phyloP scores from a whole-genome alignment of 2,329 filamentous ascomycete genomes.

The Ophiostoma angusticollis region DNA sequence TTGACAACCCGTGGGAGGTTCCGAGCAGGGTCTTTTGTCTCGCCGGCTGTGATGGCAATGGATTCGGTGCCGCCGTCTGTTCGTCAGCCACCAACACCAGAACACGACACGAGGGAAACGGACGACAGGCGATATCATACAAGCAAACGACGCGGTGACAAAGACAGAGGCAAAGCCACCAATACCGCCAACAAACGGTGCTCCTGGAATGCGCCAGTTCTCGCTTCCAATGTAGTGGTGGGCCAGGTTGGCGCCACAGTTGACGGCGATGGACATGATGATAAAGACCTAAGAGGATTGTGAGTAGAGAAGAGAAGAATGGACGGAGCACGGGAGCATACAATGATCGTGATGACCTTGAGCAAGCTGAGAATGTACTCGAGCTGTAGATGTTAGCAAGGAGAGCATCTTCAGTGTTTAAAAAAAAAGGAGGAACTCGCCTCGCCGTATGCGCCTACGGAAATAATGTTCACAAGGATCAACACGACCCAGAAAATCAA shows the following conservation, averaged over 20 bases:
- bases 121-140: constrained; percentile 31
- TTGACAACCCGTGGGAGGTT: constrained; percentile 50
- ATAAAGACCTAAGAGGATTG: constrained; percentile 22
- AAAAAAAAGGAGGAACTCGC: constrained; percentile 10
- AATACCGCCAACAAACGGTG: constrained; percentile 52
- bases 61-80: constrained; percentile 52
- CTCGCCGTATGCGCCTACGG: constrained; percentile 61
- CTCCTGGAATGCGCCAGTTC: constrained; percentile 45
- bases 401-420: background rate
- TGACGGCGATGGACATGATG: constrained; percentile 47
- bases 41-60: constrained; percentile 60
- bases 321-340: background rate
- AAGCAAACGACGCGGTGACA: constrained; percentile 49
- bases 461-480: constrained; percentile 55
- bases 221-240: constrained; percentile 44
- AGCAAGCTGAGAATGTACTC: constrained; percentile 70
- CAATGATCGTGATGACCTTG: constrained; percentile 60
- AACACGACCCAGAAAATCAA: constrained; percentile 66
- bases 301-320: too few relatives aligned
- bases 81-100: constrained; percentile 16
- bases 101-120: constrained; percentile 31
- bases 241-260: constrained; percentile 40
- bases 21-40: constrained; percentile 48
- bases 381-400: constrained; percentile 19
- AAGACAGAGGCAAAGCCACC: constrained; percentile 54